These are phyloP conservation scores for Lolium rigidum DNA, from an alignment of 176 grass and related monocot species.

Conservation along the genomic window DNA sequence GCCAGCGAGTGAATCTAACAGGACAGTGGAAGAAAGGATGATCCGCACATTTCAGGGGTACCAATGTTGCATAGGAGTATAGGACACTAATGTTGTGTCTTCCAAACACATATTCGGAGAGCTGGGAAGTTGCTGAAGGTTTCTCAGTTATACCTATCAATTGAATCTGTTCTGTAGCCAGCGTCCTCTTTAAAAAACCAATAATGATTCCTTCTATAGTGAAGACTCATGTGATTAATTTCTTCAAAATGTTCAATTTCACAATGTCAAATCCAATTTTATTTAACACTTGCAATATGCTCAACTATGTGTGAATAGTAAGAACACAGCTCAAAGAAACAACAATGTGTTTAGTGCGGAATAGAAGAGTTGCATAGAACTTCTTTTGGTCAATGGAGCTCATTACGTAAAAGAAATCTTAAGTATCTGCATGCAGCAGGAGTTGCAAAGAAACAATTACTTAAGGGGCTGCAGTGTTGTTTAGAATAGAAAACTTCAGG, in stretches of 20 bases:
- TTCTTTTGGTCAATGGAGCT: slow-evolving; percentile 64
- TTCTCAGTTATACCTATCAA: too few species aligned
- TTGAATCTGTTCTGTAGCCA: too few species aligned
- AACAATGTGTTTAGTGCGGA: slow-evolving; percentile 52
- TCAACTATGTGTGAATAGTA: slow-evolving; percentile 30
- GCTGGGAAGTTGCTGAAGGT: too few species aligned
- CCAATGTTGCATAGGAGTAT: too few species aligned
- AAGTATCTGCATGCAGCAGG: slow-evolving; percentile 21
- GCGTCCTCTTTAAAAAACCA: neutral
- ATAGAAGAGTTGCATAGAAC: neutral
- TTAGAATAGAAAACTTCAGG: neutral
- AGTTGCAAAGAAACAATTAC: neutral
- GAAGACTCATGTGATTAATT: slow-evolving; percentile 32
- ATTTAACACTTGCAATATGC: slow-evolving; percentile 19
- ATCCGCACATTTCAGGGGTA: neutral
- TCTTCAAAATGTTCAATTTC: slow-evolving; percentile 37
- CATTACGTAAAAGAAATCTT: slow-evolving; percentile 49
- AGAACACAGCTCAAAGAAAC: slow-evolving; percentile 48
- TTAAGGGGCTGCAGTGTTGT: neutral
- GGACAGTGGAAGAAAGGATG: neutral
- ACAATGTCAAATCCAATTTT: neutral
- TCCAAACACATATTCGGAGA: too few species aligned
- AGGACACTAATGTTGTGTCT: too few species aligned
- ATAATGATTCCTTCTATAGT: slow-evolving; percentile 39
- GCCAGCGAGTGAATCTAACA: neutral